These are phyloP conservation scores for Trametes elegans DNA, from an alignment of 768 basidiomycete species.

Conservation along the genomic window DNA sequence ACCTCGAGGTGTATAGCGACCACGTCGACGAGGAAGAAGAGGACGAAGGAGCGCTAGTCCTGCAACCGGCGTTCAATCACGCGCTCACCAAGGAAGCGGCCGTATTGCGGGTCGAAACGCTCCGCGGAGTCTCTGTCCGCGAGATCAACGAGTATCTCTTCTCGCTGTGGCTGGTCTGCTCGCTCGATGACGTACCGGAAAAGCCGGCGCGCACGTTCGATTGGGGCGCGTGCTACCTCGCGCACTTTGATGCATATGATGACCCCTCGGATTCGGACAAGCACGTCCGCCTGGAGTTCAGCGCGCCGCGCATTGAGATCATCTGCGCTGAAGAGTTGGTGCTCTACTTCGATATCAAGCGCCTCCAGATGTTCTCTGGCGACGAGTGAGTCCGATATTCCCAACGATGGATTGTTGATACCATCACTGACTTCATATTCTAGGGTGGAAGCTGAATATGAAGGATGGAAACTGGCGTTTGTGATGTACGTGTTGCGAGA, in stretches of 20 bases:
- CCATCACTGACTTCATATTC: not conserved
- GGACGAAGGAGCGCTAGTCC: no score
- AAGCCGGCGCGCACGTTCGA: not conserved
- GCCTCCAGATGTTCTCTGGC: constrained; percentile 13
- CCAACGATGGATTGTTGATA: not conserved
- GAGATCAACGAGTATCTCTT: constrained; percentile 21
- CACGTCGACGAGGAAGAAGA: not conserved
- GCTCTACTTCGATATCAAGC: constrained; percentile 24
- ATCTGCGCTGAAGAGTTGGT: constrained; percentile 29
- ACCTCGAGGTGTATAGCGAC: not conserved
- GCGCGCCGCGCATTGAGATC: constrained; percentile 22
- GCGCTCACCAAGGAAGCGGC: not conserved
- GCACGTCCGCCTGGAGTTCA: constrained; percentile 25
- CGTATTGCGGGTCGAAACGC: not conserved
- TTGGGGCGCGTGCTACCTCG: constrained; percentile 15
- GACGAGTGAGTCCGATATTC: not conserved
- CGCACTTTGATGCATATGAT: constrained; percentile 20
- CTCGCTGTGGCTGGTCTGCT: constrained; percentile 16
- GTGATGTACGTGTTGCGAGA: constrained; percentile 11
- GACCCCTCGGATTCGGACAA: constrained; percentile 2
- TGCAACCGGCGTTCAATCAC: not conserved
- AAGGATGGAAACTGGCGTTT: constrained; percentile 27
- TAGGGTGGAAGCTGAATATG: not conserved
- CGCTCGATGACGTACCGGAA: constrained; percentile 2
- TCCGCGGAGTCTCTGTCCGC: constrained; percentile 11